A percentile compares a stretch with the other conserved stretches of the same genome.
phyloP scores from a whole-genome alignment of 2,329 filamentous ascomycete species.

The Macrophomina phaseolina region DNA sequence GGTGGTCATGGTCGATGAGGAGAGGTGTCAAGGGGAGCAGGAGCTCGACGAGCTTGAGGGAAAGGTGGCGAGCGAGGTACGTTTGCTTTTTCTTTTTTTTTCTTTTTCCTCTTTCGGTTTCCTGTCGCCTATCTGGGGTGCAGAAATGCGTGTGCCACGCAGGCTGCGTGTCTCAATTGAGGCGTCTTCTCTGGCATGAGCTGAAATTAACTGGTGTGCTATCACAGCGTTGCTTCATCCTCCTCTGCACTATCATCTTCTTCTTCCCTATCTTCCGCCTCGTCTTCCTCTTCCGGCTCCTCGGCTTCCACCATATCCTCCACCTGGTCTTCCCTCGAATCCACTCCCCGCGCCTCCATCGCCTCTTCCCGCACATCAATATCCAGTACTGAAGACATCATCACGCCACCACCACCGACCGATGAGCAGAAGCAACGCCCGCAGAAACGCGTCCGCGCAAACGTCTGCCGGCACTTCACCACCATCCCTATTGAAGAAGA shows the following conservation, averaged over 20 bases:
- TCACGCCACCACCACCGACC: neutral
- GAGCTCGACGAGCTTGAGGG: neutral
- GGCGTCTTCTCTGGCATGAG: neutral
- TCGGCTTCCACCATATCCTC: neutral
- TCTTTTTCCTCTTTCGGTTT: neutral
- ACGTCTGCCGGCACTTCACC: conserved; percentile 6
- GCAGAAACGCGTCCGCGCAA: conserved; percentile 1
- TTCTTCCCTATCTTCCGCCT: neutral
- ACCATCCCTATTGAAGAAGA: conserved; percentile 1
- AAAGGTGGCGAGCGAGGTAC: conserved; percentile 13
- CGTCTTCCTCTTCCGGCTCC: neutral
- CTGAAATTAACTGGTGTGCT: neutral
- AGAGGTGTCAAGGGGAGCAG: neutral
- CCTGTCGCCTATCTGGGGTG: neutral
- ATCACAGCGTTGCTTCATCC: neutral
- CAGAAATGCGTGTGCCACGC: neutral
- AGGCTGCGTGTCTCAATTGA: neutral
- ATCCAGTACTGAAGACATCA: neutral
- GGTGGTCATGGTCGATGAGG: conserved; percentile 8
- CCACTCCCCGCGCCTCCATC: conserved; percentile 2
- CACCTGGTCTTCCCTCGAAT: conserved; percentile 5
- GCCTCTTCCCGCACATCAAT: conserved; percentile 8
- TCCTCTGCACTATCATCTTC: neutral
- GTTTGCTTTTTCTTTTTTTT: neutral
- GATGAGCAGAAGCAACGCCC: neutral